Conservation (phyloP, 805 yeast genomes). For the Clavispora carvajalis region DNA sequence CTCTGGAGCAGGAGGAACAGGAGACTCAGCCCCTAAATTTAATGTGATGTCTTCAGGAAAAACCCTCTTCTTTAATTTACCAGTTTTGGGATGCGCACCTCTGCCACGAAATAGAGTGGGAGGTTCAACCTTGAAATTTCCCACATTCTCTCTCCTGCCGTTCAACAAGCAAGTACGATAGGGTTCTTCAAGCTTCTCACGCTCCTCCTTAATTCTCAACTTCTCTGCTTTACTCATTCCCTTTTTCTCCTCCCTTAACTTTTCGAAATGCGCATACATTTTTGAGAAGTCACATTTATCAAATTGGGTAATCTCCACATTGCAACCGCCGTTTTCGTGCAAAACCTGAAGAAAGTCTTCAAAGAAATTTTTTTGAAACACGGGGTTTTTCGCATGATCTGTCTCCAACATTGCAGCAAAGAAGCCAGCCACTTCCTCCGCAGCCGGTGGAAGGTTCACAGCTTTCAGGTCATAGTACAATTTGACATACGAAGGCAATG, state of each 20-base stretch:
- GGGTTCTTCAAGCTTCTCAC: slow-evolving; percentile 72
- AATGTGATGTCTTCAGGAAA: slow-evolving; percentile 84
- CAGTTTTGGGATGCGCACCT: slow-evolving; percentile 96
- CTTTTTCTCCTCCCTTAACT: slow-evolving; percentile 67
- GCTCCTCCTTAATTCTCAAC: slow-evolving; percentile 64
- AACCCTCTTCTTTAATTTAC: slow-evolving; percentile 82
- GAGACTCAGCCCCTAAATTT: slow-evolving; percentile 68
- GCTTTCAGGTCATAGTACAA: slow-evolving; percentile 72
- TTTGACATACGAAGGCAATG: slow-evolving; percentile 73
- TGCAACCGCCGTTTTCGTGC: slow-evolving; percentile 63
- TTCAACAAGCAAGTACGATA: slow-evolving; percentile 75
- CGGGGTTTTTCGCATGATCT: slow-evolving; percentile 84
- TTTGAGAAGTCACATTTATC: slow-evolving; percentile 70
- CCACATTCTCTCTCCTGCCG: slow-evolving; percentile 88
- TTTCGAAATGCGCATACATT: slow-evolving; percentile 69
- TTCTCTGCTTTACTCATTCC: slow-evolving; percentile 66
- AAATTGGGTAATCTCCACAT: slow-evolving; percentile 44
- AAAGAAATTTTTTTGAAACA: slow-evolving; percentile 83
- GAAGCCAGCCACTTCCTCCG: slow-evolving; percentile 96
- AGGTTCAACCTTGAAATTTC: slow-evolving; percentile 92
- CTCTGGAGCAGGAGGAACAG: slow-evolving; percentile 74
- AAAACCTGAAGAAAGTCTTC: slow-evolving; percentile 68
- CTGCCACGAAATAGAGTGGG: slow-evolving; percentile 95
- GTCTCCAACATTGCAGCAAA: slow-evolving; percentile 83
- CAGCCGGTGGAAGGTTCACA: slow-evolving; percentile 67